Evolutionary conservation across 2,329 filamentous ascomycete species (phyloP), one percentile per base, ranked within the genome.

Genomic region (Albifimbria verrucaria): DNA sequence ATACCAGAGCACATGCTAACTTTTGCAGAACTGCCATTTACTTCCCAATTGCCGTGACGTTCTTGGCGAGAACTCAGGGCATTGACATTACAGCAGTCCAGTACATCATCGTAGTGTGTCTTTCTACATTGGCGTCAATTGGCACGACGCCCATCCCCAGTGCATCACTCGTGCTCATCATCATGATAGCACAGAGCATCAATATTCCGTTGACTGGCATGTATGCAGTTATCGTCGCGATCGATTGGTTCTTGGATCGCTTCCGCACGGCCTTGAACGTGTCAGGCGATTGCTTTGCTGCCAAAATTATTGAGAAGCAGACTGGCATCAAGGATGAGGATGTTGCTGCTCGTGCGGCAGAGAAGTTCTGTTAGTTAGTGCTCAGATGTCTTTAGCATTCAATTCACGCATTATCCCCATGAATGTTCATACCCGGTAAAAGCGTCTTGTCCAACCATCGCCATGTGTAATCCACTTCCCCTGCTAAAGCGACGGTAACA

Each of bases 201-300:
- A 68, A 72, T 15, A 70, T 80, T 1, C 68, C 70, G 1, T 62
- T 78, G 28, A 79, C 74, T 0, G 72, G 69, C 18, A 79, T 79
- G 76, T 80, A 76, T 56, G 77, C 73, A 21, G 76, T 81, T 41
- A 75, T 81, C 15, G 72, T 80, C 2, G 77, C 77, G 22, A 80
- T 81, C 44, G 78, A 80, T 56, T 81, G 77, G 78, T 75, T 81
- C 62, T 67, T 80, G n/a, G 79, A 81, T 63, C 75, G 78, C 24
- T 81, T 81, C 71, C 70, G 79, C 15, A 81, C 78, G 0, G 72
- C 74, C 3, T 61, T 75, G 51, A 81, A 81, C 55, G 77, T 81
- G 43, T 74, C 70, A 32, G 75, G 76, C n/a, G 78, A 81, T 60
- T 55, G 78, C 1, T 80, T 73, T 7, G 65, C 62, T 7, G 25